Evolutionary conservation across 495 filamentous ascomycete species (phyloP), one percentile per base, ranked within the genome.

Genomic region (Astrothelium subdiscretum): DNA sequence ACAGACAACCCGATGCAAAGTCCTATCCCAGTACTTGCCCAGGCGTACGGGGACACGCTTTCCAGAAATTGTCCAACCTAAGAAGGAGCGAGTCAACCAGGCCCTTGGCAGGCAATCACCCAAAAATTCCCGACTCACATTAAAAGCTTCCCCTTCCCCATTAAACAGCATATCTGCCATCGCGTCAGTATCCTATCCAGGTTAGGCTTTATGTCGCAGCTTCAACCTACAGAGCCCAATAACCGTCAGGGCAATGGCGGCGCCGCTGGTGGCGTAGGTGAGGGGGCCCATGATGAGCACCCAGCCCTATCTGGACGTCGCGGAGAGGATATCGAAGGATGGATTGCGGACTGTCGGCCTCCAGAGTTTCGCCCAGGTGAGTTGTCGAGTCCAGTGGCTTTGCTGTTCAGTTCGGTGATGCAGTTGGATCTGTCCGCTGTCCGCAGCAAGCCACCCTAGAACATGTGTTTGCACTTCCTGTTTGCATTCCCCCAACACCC

Each of bases 1-100:
- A 96, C 91, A 58, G 94, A 97, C 40, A 96, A 80, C 24, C 92
- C 91, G 69, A 97, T 97, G 75, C 94, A 97, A 66, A 97, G 84
- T 27, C 86, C 88, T 65, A 97, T 96, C 66, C 95, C 95, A 48
- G 95, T 72, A 71, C 83, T 83, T 65, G 92, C 95, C 90, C 91
- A 99, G 52, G 88, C 88, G 72, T 91, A 95, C 8, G 95, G 95
- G 59, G 94, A 97, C 67, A 96, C 85, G 65, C 85, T 85, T 76
- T 97, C 92, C 74, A 99, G 82, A 74, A 97, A 97, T 75, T 85
- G 83, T 73, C 95, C 95, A 73, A 97, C 87, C 90, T 95, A 67
- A 63, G 29, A 22, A 58, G 24, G 51, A 26, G n/a, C n/a, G 38
- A 18, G 57, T 52, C 51, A 60, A 60, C 48, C 70, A 20, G 63